Conservation (phyloP, 176 grass and related monocot genomes). For the Calamus simplicifolius region DNA sequence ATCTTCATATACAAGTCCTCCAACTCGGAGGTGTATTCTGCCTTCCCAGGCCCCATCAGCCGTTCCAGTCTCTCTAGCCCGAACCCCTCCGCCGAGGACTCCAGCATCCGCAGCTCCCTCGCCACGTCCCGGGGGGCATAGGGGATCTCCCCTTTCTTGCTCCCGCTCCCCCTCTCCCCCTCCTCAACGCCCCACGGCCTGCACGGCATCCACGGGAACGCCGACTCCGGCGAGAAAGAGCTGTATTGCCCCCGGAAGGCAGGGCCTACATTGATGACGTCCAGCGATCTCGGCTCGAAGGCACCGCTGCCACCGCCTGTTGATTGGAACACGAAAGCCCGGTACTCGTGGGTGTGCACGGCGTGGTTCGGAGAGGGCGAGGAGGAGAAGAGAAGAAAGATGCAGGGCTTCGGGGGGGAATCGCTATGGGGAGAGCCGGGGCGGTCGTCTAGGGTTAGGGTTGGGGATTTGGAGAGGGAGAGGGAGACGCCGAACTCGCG, state of each 20-base stretch:
- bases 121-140: not conserved
- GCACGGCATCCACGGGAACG: conserved; percentile 28
- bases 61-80: conserved; percentile 25
- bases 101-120: conserved; percentile 31
- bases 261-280: conserved; percentile 38
- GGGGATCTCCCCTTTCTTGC: conserved; percentile 6
- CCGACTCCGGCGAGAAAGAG: conserved; percentile 35
- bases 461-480: conserved; percentile 27
- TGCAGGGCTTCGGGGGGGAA: conserved; percentile 31
- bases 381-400: conserved; percentile 40
- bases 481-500: conserved; percentile 33
- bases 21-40: conserved; percentile 25
- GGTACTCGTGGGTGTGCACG: conserved; percentile 22
- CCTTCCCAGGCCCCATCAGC: conserved; percentile 9
- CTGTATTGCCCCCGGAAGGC: conserved; percentile 44
- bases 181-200: not conserved
- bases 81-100: conserved; percentile 33
- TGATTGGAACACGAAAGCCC: conserved; percentile 11
- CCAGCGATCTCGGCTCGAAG: conserved; percentile 23
- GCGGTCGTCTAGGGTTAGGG: conserved; percentile 1
- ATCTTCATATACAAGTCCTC: conserved; percentile 50
- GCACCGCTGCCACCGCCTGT: not conserved
- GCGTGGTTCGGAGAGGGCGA: conserved; percentile 29
- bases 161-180: not conserved
- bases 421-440: not conserved